Percentiles rank a stretch among this genome's conserved stretches.
phyloP scores from a whole-genome alignment of 2,329 filamentous ascomycete genomes.

The Colletotrichum coccodes region DNA sequence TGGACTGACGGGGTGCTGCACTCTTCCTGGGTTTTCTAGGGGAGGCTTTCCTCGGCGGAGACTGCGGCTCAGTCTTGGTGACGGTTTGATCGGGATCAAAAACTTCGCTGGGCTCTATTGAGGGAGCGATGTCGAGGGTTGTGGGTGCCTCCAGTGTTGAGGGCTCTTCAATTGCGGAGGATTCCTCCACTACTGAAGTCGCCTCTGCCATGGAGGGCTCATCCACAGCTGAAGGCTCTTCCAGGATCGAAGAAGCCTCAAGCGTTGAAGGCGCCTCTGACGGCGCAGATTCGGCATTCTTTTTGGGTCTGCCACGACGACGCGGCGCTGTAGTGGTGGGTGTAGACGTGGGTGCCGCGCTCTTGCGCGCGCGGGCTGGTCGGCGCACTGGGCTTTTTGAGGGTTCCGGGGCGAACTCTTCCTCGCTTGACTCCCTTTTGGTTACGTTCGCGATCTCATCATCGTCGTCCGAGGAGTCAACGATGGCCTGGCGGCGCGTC shows the following conservation, averaged over 20 bases:
- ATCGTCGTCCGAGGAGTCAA: conserved; percentile 85
- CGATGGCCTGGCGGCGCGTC: conserved; percentile 76
- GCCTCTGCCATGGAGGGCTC: neutral
- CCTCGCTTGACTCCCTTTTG: conserved; percentile 70
- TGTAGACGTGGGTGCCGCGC: conserved; percentile 58
- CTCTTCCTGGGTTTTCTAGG: conserved; percentile 73
- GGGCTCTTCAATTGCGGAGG: conserved; percentile 52
- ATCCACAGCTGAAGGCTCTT: neutral
- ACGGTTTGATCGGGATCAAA: conserved; percentile 47
- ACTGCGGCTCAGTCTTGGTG: conserved; percentile 40
- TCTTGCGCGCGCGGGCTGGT: conserved; percentile 53
- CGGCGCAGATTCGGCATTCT: conserved; percentile 48
- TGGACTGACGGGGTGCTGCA: conserved; percentile 50
- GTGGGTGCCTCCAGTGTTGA: conserved; percentile 46
- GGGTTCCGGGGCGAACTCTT: conserved; percentile 83
- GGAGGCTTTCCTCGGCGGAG: conserved; percentile 54
- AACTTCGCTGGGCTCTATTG: conserved; percentile 48
- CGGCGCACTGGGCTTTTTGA: conserved; percentile 63
- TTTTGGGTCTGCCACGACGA: conserved; percentile 52
- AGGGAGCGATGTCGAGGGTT: neutral
- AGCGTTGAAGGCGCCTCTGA: neutral
- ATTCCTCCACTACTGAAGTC: neutral
- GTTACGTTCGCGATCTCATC: conserved; percentile 65
- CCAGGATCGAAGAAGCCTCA: neutral
- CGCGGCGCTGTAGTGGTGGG: conserved; percentile 44